phyloP scores from a whole-genome alignment of 106 monocot species.

The Platanthera guangdongensis region DNA sequence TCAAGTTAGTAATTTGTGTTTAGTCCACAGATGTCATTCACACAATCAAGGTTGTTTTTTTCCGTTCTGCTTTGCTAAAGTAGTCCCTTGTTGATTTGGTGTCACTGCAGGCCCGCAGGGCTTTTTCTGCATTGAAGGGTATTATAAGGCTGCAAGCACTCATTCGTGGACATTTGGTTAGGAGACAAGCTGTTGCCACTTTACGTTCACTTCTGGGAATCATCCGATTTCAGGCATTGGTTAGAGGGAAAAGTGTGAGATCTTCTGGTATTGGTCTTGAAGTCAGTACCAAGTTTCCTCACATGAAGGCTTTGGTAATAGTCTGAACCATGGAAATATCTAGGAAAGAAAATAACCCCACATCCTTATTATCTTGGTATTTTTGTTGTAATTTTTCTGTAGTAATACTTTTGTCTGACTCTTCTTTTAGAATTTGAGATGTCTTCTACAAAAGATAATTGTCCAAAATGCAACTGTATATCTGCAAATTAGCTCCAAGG shows the following conservation, averaged over 20 bases:
- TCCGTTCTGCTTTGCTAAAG: too few relatives aligned
- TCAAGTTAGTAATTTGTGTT: too few relatives aligned
- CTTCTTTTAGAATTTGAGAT: neutral
- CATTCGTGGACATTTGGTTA: conserved; percentile 83
- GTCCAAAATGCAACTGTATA: neutral
- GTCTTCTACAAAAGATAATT: neutral
- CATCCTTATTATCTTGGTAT: neutral
- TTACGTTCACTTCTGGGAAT: conserved; percentile 49
- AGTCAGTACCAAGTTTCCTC: conserved; percentile 15
- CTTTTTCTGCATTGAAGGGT: conserved; percentile 78
- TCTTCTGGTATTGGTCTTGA: conserved; percentile 20
- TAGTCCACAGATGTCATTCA: too few relatives aligned
- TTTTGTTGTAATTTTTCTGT: neutral
- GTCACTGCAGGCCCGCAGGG: conserved; percentile 64
- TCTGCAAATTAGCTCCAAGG: neutral
- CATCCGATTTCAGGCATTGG: conserved; percentile 59
- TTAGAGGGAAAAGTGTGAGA: conserved; percentile 54
- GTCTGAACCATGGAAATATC: neutral
- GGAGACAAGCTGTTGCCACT: conserved; percentile 84
- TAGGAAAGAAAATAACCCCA: neutral
- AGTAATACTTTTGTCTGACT: neutral
- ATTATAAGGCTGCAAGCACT: conserved; percentile 94
- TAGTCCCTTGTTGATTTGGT: neutral
- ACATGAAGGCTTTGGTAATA: conserved; percentile 20
- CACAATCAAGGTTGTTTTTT: too few relatives aligned